phyloP scores from a whole-genome alignment of 2,329 filamentous ascomycete species.

The Fusarium chaquense region DNA sequence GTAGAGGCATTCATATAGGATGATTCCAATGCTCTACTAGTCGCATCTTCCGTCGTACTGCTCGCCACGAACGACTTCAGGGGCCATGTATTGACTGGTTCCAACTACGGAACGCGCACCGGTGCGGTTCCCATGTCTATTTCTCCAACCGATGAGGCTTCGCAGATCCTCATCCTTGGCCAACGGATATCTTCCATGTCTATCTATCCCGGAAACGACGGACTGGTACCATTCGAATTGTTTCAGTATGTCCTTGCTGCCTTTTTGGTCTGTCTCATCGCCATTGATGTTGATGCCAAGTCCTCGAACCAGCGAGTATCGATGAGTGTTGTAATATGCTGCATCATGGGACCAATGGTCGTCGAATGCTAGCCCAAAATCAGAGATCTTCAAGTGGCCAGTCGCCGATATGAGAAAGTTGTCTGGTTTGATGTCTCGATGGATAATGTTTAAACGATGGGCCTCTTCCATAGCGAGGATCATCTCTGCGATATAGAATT shows the following conservation, averaged over 20 bases:
- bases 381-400: constrained; percentile 93
- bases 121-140: constrained; percentile 74
- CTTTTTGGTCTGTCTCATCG: constrained; percentile 76
- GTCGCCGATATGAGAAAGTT: constrained; percentile 92
- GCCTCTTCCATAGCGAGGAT: constrained; percentile 93
- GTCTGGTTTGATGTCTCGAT: constrained; percentile 96
- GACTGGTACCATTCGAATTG: constrained; percentile 51
- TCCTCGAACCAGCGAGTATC: constrained; percentile 81
- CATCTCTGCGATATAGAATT: constrained; percentile 96
- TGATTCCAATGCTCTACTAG: constrained; percentile 96
- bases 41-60: constrained; percentile 93
- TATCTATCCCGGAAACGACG: constrained; percentile 49
- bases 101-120: constrained; percentile 89
- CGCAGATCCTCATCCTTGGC: constrained; percentile 48
- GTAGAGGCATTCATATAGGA: constrained; percentile 94
- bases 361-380: constrained; percentile 95
- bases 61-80: constrained; percentile 86
- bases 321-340: constrained; percentile 84
- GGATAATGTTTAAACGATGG: constrained; percentile 89
- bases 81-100: constrained; percentile 98
- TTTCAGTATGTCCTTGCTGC: constrained; percentile 56
- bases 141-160: constrained; percentile 75
- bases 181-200: constrained; percentile 51
- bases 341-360: constrained; percentile 95
- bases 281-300: constrained; percentile 80